phyloP scores from a whole-genome alignment of 2,329 filamentous ascomycete species.

The Colletotrichum plurivorum region DNA sequence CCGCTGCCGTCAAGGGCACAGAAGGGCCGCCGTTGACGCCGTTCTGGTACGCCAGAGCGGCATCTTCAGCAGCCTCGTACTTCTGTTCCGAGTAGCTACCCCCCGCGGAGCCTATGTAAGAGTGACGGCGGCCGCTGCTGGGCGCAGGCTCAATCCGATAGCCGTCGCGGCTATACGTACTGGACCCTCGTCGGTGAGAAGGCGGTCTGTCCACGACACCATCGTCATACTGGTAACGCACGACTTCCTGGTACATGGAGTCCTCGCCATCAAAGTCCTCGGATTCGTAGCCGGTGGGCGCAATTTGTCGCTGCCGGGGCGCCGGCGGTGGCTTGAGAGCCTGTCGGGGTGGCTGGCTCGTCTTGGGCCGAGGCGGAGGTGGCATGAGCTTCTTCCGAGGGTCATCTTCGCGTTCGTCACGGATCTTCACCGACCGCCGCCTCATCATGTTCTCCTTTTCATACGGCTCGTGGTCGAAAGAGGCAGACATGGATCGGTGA shows the following conservation, averaged over 20 bases:
- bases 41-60: conserved; percentile 67
- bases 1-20: conserved; percentile 69
- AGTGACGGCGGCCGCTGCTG: conserved; percentile 54
- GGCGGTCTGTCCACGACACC: conserved; percentile 51
- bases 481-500: conserved; percentile 48
- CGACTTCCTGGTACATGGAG: conserved; percentile 56
- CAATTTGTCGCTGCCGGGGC: conserved; percentile 43
- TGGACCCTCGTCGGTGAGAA: conserved; percentile 47
- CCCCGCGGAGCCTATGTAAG: conserved; percentile 57
- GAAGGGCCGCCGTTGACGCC: conserved; percentile 61
- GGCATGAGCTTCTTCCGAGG: conserved; percentile 64
- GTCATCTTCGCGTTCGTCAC: conserved; percentile 58
- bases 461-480: conserved; percentile 56
- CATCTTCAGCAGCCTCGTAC: conserved; percentile 60
- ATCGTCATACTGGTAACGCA: conserved; percentile 52
- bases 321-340: conserved; percentile 48
- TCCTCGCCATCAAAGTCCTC: conserved; percentile 54
- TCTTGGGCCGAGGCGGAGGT: conserved; percentile 51
- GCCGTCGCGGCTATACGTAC: conserved; percentile 55
- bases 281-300: conserved; percentile 51
- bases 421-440: conserved; percentile 59
- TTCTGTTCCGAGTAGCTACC: conserved; percentile 54
- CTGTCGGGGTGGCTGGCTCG: conserved; percentile 44
- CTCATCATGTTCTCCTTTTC: conserved; percentile 57
- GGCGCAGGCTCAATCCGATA: conserved; percentile 58